A percentile compares a stretch with the other conserved stretches of the same genome.
Conservation (phyloP, 176 grass and related monocot species). For the Typha latifolia region DNA sequence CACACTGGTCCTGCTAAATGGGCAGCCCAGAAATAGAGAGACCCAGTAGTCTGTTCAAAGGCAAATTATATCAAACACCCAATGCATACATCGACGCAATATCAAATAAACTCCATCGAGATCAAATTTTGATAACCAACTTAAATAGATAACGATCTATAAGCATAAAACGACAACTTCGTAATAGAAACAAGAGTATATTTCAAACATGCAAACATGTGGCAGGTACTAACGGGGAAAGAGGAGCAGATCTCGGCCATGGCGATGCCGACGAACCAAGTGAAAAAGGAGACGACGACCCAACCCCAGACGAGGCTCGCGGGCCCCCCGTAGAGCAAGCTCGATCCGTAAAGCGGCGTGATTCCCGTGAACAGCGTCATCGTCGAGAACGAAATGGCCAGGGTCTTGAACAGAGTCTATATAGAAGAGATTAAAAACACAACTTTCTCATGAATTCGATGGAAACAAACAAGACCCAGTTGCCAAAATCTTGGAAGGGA, state of each 20-base stretch:
- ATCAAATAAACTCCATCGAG: no score
- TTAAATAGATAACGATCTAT: no score
- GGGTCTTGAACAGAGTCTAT: slow-evolving; percentile 97
- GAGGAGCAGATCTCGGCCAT: slow-evolving; percentile 99
- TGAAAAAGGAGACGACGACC: slow-evolving; percentile 99
- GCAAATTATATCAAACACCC: not conserved
- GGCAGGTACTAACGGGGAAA: slow-evolving; percentile 50
- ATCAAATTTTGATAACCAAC: no score
- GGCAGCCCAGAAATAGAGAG: slow-evolving; percentile 96
- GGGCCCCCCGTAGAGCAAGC: slow-evolving; percentile 81
- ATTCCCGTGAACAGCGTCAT: slow-evolving; percentile 99
- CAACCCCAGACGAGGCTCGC: slow-evolving; percentile 91
- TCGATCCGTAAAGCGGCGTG: slow-evolving; percentile 85
- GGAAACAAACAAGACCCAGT: not conserved
- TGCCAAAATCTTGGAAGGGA: not conserved
- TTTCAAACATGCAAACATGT: not conserved
- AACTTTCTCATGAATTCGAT: not conserved
- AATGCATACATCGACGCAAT: not conserved
- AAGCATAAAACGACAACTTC: not conserved
- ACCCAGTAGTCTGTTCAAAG: slow-evolving; percentile 78
- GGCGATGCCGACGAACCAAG: slow-evolving; percentile 96
- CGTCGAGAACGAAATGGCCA: slow-evolving; percentile 99
- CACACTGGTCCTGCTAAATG: slow-evolving; percentile 86
- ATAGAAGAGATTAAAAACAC: not conserved
- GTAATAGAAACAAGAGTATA: not conserved